Base-by-base conservation (phyloP, 2,329 filamentous ascomycete species). In the Trichoderma sp. region DNA sequence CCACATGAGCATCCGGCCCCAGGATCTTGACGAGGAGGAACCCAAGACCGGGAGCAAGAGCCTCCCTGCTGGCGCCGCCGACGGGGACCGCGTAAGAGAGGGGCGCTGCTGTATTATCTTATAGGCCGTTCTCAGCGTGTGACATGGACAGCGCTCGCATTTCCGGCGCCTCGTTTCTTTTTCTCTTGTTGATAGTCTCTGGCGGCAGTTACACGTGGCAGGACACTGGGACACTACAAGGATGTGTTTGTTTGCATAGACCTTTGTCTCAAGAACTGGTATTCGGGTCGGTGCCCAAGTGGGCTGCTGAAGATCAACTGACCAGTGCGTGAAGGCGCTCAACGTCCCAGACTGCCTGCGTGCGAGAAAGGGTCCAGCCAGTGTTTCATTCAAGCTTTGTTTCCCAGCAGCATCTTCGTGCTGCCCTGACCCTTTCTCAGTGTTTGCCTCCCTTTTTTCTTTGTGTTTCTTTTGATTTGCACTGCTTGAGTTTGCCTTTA, bases 1-100 rank as follows among this genome's bases (percentile, higher is more conserved):
- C n/a, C 93, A 97, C 77, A 96, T 97, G 92, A 94, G 91, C 6
- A 88, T 97, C 71, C 90, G 91, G 71, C 93, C 93, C 3, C 90
- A 93, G 73, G 92, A 96, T 73, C 85, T 94, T 67, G 89, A 96
- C 69, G 92, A 95, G 72, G 88, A 91, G 71, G 90, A 92, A 70
- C 88, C 90, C 64, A 90, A 89, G 73, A 85, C 85, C 41, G 83
- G 85, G 66, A 90, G 89, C 75, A 81, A 79, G 72, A 75, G 73
- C 68, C 72, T 78, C 45, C 73, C 78, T 47, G 75, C 78, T n/a
- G 75, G 79, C 9, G 74, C 78, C 47, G 77, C 77, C 7, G 76
- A 80, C 26, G 76, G 80, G 45, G 75, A 72, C 66, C 74, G 79
- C 26, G 77, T 80, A 56, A 75, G 81, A 34, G 74, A 78, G 54